Conservation (phyloP, 805 yeast genomes). For the Monosporozyma siamensis region DNA sequence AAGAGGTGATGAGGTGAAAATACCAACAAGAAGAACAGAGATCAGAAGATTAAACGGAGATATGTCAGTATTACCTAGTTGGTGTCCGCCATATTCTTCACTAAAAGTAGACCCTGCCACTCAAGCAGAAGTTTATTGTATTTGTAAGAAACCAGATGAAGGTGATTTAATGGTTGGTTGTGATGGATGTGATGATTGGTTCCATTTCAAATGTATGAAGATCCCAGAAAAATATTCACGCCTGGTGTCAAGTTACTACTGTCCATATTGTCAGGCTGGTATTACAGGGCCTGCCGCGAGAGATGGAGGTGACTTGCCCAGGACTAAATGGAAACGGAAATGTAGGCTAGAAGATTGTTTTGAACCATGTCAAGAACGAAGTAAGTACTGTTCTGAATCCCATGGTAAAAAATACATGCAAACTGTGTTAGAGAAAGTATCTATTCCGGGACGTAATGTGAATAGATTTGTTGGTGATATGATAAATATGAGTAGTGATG, state of each 20-base stretch:
- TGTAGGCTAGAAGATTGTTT: constrained; percentile 56
- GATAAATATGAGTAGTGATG: constrained; percentile 6
- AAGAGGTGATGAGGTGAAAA: too few species aligned
- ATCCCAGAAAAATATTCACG: constrained; percentile 42
- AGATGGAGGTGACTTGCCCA: constrained; percentile 26
- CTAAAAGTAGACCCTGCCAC: constrained; percentile 17
- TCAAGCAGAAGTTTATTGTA: constrained; percentile 61
- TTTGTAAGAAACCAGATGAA: constrained; percentile 68
- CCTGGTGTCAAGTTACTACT: constrained; percentile 55
- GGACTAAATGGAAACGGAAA: constrained; percentile 63
- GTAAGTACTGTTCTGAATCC: constrained; percentile 67
- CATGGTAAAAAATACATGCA: constrained; percentile 45
- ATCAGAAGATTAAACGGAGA: too few species aligned
- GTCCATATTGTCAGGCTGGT: constrained; percentile 57
- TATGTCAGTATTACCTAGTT: constrained; percentile 18
- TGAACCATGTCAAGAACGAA: constrained; percentile 26
- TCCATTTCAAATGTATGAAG: constrained; percentile 70
- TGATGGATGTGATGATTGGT: constrained; percentile 95
- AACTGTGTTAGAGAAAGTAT: constrained; percentile 5
- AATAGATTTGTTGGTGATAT: constrained; percentile 10
- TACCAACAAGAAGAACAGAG: too few species aligned
- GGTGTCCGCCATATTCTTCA: constrained; percentile 27
- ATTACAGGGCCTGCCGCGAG: constrained; percentile 26
- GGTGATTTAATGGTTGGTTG: constrained; percentile 89
- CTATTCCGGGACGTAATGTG: constrained; percentile 4